A percentile compares a stretch with the other conserved stretches of the same genome.
phyloP scores from a whole-genome alignment of 2,329 filamentous ascomycete genomes.

The Dactylella cylindrospora region DNA sequence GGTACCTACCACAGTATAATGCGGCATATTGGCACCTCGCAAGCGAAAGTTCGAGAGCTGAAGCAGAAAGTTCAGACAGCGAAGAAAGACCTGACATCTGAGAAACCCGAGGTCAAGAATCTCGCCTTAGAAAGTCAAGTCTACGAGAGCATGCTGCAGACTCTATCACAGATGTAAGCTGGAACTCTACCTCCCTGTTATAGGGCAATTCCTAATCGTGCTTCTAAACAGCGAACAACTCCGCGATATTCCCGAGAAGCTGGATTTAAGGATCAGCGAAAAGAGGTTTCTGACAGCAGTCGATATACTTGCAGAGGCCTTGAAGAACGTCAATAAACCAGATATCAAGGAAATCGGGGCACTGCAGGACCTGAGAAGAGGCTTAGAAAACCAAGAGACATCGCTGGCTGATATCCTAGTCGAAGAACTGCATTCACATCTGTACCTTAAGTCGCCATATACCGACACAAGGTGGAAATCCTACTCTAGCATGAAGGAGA shows the following conservation, averaged over 20 bases:
- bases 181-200: not conserved
- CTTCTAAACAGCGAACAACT: constrained; percentile 67
- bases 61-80: constrained; percentile 80
- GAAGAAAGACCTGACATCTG: constrained; percentile 77
- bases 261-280: constrained; percentile 92
- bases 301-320: constrained; percentile 82
- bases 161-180: constrained; percentile 69
- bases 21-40: constrained; percentile 82
- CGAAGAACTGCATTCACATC: constrained; percentile 95
- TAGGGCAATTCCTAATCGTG: not conserved
- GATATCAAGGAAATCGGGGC: constrained; percentile 91
- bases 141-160: constrained; percentile 85
- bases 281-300: constrained; percentile 93
- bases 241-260: constrained; percentile 81
- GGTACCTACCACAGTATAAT: constrained; percentile 99
- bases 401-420: constrained; percentile 89
- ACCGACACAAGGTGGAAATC: constrained; percentile 94
- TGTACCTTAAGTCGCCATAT: constrained; percentile 97
- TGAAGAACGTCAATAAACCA: constrained; percentile 78
- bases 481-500: constrained; percentile 54
- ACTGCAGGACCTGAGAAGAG: constrained; percentile 78
- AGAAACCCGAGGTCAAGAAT: constrained; percentile 87
- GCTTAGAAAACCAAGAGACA: constrained; percentile 89
- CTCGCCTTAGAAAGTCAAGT: constrained; percentile 82
- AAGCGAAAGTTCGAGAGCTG: constrained; percentile 77